Conservation (phyloP, 176 grass and related monocot genomes). For the Alopecurus myosuroides region DNA sequence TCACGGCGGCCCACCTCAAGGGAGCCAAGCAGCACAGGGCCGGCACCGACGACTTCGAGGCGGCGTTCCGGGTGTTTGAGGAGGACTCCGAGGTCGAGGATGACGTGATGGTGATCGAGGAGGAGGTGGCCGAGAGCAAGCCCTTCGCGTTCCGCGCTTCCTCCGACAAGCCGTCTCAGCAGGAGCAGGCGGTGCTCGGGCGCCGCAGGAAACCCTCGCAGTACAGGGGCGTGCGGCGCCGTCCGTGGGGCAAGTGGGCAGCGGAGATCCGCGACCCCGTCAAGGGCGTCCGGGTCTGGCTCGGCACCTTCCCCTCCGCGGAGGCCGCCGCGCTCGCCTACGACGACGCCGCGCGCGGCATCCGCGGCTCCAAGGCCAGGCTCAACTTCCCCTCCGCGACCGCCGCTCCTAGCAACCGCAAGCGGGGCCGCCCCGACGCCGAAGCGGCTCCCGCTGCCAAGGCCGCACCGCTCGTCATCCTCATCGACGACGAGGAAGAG, state of each 20-base stretch:
- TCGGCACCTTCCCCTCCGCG: slow-evolving; percentile 74
- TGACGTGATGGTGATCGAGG: slow-evolving; percentile 1
- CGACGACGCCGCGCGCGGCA: slow-evolving; percentile 57
- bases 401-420: background rate
- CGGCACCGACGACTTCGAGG: slow-evolving; percentile 59
- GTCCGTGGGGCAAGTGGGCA: slow-evolving; percentile 88
- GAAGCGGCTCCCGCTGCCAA: background rate
- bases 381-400: slow-evolving; percentile 53
- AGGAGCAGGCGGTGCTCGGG: background rate
- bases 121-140: slow-evolving; percentile 25
- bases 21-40: slow-evolving; percentile 1
- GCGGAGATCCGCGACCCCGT: slow-evolving; percentile 89
- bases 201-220: background rate
- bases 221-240: slow-evolving; percentile 65
- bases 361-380: slow-evolving; percentile 67
- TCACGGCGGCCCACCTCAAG: background rate
- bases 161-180: background rate
- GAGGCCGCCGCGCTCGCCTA: slow-evolving; percentile 77
- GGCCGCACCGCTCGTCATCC: background rate
- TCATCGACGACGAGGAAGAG: background rate
- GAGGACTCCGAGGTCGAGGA: slow-evolving; percentile 39
- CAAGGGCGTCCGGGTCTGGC: slow-evolving; percentile 89
- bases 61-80: slow-evolving; percentile 51
- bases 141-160: slow-evolving; percentile 20
- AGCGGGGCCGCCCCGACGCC: slow-evolving; percentile 1